Conservation (phyloP, 2,329 filamentous ascomycete species). For the Colletotrichum shisoi region DNA sequence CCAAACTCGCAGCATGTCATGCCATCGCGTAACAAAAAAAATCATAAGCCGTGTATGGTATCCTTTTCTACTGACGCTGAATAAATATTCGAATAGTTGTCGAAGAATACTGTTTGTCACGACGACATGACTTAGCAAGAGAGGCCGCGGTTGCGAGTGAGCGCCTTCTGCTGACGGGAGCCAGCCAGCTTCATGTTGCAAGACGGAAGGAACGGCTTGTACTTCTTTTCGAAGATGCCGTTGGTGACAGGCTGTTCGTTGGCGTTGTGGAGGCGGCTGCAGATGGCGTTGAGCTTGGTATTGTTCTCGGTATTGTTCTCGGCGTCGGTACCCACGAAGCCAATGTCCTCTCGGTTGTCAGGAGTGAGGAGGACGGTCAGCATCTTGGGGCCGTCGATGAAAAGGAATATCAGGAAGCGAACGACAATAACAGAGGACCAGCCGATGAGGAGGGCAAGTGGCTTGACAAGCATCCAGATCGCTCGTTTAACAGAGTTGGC, state of each 20-base stretch:
- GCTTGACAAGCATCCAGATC: conserved; percentile 27
- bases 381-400: conserved; percentile 31
- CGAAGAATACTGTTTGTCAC: neutral
- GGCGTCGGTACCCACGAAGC: conserved; percentile 6
- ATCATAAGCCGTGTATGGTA: neutral
- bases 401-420: conserved; percentile 25
- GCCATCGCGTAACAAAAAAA: neutral
- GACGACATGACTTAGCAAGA: conserved; percentile 22
- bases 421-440: conserved; percentile 23
- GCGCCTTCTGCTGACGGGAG: conserved; percentile 30
- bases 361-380: neutral
- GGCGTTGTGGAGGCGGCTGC: conserved; percentile 16
- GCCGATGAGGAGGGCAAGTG: conserved; percentile 27
- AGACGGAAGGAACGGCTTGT: conserved; percentile 27
- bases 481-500: conserved; percentile 3
- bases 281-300: conserved; percentile 36
- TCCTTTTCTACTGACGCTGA: neutral
- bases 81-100: neutral
- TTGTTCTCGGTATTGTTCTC: conserved; percentile 32
- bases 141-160: conserved; percentile 25
- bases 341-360: neutral
- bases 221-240: conserved; percentile 36
- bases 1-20: conserved; percentile 7
- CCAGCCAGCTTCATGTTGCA: conserved; percentile 29
- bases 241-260: conserved; percentile 10